These are phyloP conservation scores for Sphaerulina populicola DNA, from an alignment of 2,329 filamentous ascomycete species.

Conservation along the genomic window DNA sequence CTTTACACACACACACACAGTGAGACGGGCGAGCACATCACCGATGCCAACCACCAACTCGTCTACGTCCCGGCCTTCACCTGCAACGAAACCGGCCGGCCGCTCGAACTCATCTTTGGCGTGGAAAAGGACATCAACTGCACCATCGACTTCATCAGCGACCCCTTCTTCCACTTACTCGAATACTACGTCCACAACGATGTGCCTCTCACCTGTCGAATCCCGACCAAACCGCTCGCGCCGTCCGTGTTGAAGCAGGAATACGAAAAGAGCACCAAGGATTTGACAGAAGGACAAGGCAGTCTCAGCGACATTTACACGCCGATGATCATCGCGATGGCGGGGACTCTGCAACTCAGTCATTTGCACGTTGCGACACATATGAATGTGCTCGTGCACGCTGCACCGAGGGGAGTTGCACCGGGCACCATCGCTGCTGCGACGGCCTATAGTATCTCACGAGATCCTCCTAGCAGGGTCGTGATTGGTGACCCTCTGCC, in stretches of 20 bases:
- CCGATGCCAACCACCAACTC: constrained; percentile 69
- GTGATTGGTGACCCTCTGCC: constrained; percentile 82
- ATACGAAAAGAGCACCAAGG: constrained; percentile 29
- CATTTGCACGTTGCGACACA: constrained; percentile 86
- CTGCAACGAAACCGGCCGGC: constrained; percentile 77
- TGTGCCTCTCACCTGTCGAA: constrained; percentile 81
- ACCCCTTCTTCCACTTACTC: constrained; percentile 78
- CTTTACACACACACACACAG: constrained; percentile 27
- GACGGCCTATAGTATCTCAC: constrained; percentile 69
- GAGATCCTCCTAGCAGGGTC: constrained; percentile 53
- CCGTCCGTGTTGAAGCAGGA: constrained; percentile 32
- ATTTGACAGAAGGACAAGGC: constrained; percentile 33
- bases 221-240: constrained; percentile 64
- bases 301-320: constrained; percentile 51
- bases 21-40: constrained; percentile 82
- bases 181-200: constrained; percentile 98
- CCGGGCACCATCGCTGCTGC: constrained; percentile 77
- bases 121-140: constrained; percentile 72
- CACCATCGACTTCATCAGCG: constrained; percentile 67
- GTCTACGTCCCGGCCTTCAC: constrained; percentile 85
- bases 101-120: constrained; percentile 81
- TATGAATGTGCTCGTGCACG: constrained; percentile 77
- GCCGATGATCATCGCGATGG: constrained; percentile 78
- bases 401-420: constrained; percentile 46
- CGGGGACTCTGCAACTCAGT: constrained; percentile 77